Percentiles rank a stretch among this genome's conserved stretches.
These are phyloP conservation scores for Heritiera fomes DNA, from an alignment of 345 rosid genomes.

Conservation along the genomic window DNA sequence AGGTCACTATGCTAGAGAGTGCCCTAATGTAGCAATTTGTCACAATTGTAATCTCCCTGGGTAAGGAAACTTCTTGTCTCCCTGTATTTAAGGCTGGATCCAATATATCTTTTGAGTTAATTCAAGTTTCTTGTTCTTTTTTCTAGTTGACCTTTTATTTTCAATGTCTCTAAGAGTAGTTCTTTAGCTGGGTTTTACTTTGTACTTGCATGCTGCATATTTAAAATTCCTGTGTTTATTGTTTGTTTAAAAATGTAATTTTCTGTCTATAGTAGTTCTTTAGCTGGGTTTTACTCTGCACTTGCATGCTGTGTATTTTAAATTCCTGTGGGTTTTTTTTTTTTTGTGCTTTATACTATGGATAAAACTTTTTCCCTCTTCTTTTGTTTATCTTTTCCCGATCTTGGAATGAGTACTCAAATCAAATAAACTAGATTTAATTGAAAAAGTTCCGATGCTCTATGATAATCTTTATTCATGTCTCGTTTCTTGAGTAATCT, in stretches of 20 bases:
- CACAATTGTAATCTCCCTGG: slow-evolving; percentile 98
- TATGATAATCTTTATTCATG: background rate
- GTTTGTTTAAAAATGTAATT: too few species aligned
- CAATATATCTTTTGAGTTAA: background rate
- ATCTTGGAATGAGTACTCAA: background rate
- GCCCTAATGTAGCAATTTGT: slow-evolving; percentile 94
- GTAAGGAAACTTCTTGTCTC: slow-evolving; percentile 36
- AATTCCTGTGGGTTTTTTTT: background rate
- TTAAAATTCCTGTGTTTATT: background rate
- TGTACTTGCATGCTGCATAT: background rate
- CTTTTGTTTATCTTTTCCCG: background rate
- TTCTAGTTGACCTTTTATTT: background rate
- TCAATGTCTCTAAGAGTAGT: background rate
- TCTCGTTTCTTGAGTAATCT: background rate
- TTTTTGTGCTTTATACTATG: background rate
- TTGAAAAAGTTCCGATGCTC: background rate
- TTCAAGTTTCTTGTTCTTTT: background rate
- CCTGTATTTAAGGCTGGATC: background rate
- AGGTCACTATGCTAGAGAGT: slow-evolving; percentile 96
- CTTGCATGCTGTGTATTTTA: background rate
- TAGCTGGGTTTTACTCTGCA: background rate
- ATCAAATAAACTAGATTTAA: background rate
- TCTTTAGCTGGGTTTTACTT: background rate
- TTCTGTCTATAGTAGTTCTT: too few species aligned
- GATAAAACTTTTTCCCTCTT: background rate